Percentiles rank a stretch among this genome's conserved stretches.
These are phyloP conservation scores for Hygrophorus pudorinus DNA, from an alignment of 768 basidiomycete genomes.

Conservation along the genomic window DNA sequence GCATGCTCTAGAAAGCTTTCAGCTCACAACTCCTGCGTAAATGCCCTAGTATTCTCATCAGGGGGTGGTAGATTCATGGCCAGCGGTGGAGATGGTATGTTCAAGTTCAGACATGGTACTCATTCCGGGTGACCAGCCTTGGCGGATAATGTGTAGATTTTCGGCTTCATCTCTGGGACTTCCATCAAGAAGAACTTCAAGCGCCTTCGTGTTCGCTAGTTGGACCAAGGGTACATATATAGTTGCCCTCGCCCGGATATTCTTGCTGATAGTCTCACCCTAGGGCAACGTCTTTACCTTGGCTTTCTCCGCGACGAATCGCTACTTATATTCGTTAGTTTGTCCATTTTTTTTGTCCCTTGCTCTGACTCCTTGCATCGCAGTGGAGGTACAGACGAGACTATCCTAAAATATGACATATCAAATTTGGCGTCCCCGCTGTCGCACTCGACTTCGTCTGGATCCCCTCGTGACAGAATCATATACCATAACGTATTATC, in stretches of 20 bases:
- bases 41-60: slow-evolving; percentile 53
- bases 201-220: slow-evolving; percentile 30
- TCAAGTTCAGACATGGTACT: background rate
- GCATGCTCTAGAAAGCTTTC: slow-evolving; percentile 21
- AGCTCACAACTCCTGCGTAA: slow-evolving; percentile 55
- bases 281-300: slow-evolving; percentile 67
- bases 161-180: slow-evolving; percentile 53
- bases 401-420: slow-evolving; percentile 44
- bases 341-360: slow-evolving; percentile 7
- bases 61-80: slow-evolving; percentile 52
- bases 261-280: slow-evolving; percentile 6
- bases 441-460: background rate
- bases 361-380: slow-evolving; percentile 2
- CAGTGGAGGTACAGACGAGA: slow-evolving; percentile 48
- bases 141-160: slow-evolving; percentile 30
- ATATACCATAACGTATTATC: background rate
- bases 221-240: slow-evolving; percentile 34
- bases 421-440: slow-evolving; percentile 10
- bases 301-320: slow-evolving; percentile 59
- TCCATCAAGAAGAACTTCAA: slow-evolving; percentile 46
- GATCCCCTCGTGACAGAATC: background rate
- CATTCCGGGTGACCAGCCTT: background rate
- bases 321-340: slow-evolving; percentile 55
- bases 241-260: background rate
- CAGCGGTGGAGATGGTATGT: slow-evolving; percentile 61